These are phyloP conservation scores for Saturnispora serradocipensis DNA, from an alignment of 805 yeast species.

Conservation along the genomic window DNA sequence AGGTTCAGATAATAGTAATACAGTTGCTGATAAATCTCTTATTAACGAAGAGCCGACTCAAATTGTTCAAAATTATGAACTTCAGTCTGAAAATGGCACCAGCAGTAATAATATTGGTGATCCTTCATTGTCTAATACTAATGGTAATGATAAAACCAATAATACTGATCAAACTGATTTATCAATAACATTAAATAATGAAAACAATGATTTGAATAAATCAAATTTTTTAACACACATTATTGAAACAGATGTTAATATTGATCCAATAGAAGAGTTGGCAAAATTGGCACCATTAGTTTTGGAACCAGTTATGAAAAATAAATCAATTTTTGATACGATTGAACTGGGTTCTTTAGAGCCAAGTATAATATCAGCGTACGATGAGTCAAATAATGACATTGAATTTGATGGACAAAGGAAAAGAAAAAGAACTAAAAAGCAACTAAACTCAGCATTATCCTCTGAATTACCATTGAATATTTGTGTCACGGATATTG, in stretches of 20 bases:
- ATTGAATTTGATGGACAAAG: slow-evolving; percentile 9
- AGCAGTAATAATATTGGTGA: not conserved
- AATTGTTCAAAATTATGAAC: not conserved
- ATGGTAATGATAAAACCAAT: not conserved
- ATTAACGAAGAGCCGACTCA: not conserved
- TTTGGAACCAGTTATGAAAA: not conserved
- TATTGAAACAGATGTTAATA: not conserved
- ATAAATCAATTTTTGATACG: slow-evolving; percentile 5
- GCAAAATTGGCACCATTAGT: not conserved
- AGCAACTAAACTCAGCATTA: slow-evolving; percentile 9
- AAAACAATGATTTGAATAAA: not conserved
- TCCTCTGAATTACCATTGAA: slow-evolving; percentile 16
- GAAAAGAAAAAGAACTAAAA: slow-evolving; percentile 14
- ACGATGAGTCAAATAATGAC: slow-evolving; percentile 1
- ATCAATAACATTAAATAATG: not conserved
- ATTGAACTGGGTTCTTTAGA: slow-evolving; percentile 10
- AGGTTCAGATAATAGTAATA: not conserved
- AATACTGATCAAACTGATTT: not conserved
- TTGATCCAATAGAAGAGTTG: not conserved
- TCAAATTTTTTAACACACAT: not conserved
- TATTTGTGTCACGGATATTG: slow-evolving; percentile 14
- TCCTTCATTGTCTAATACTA: not conserved
- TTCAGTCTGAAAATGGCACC: not conserved
- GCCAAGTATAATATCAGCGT: not conserved
- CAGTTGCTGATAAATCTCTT: not conserved